Base-by-base conservation (phyloP, 495 filamentous ascomycete genomes). In the Daldinia childiae region DNA sequence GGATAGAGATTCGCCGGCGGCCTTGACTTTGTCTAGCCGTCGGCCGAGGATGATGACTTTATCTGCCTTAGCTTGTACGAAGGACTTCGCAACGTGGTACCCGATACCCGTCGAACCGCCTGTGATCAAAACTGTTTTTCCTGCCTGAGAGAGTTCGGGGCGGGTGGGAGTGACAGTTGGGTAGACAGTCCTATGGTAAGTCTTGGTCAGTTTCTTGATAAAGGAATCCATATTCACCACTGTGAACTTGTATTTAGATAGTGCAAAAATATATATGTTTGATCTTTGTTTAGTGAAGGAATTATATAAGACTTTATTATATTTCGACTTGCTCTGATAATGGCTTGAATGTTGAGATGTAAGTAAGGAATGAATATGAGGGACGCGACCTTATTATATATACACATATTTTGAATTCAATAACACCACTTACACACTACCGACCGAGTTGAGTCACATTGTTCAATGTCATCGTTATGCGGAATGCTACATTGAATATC, bases 41-140 rank as follows among this genome's bases (percentile, higher is more conserved):
- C 79, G 79, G 21, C 58, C 74, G 3, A 76, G 36, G 38, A 81
- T 73, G 63, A 77, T 75, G 38, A 81, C 62, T 0, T 58, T 55
- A 6, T 41, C 27, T 1, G 78, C 74, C 7, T 70, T 64, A 0
- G 81, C 81, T 4, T 55, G 38, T 27, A 79, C 66, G 68, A 82
- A 82, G 55, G 68, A 57, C 19, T 62, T 74, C 6, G 78, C 78
- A 54, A 78, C 81, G 6, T 64, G 64, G 38, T 70, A 74, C 3
- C 81, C 81, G 63, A 82, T 80, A 14, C 78, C 78, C 12, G 32
- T 41, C 24, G 68, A 68, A 11, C 71, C 84, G 27, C 84, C 85
- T 12, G 86, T 87, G 54, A 88, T 77, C 3, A 87, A 38, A 24
- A 88, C 71, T 14, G 75, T 82, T 59, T 83, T 85, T 69, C 82